A percentile compares a stretch with the other conserved stretches of the same genome.
These are phyloP conservation scores for Leccinum subrobustum DNA, from an alignment of 1,284 basidiomycete genomes.

Conservation along the genomic window DNA sequence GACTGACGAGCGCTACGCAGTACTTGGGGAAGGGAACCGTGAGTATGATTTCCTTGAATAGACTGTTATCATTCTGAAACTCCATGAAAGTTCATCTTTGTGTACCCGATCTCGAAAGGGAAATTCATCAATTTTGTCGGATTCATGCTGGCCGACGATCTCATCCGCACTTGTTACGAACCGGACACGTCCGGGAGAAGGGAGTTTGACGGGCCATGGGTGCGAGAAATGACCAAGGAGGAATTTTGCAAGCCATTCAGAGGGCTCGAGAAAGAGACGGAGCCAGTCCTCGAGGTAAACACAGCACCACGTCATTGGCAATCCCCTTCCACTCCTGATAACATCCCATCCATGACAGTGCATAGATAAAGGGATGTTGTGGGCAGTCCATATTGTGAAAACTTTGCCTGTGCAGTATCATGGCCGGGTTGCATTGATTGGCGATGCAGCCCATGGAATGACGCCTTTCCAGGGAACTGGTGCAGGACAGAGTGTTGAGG, in stretches of 20 bases:
- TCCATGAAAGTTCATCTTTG: conserved; percentile 23
- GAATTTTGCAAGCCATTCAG: conserved; percentile 29
- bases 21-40: conserved; percentile 31
- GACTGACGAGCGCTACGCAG: conserved; percentile 15
- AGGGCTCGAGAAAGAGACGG: conserved; percentile 31
- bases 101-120: conserved; percentile 32
- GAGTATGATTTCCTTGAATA: conserved; percentile 6
- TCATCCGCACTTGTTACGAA: conserved; percentile 26
- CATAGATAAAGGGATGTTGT: conserved; percentile 40
- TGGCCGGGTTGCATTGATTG: conserved; percentile 45
- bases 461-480: conserved; percentile 55
- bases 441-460: conserved; percentile 61
- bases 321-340: neutral
- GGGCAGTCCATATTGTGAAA: conserved; percentile 49
- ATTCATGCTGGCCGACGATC: conserved; percentile 31
- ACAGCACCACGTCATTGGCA: neutral
- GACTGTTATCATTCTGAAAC: neutral
- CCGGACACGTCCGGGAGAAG: conserved; percentile 18
- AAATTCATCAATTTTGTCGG: conserved; percentile 34
- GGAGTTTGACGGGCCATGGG: conserved; percentile 31
- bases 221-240: conserved; percentile 28
- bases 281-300: conserved; percentile 28
- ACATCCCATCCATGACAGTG: conserved; percentile 26
- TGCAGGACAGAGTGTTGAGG: conserved; percentile 57
- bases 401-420: conserved; percentile 40